phyloP scores from a whole-genome alignment of 306 rosid species.

The Fragaria iinumae region DNA sequence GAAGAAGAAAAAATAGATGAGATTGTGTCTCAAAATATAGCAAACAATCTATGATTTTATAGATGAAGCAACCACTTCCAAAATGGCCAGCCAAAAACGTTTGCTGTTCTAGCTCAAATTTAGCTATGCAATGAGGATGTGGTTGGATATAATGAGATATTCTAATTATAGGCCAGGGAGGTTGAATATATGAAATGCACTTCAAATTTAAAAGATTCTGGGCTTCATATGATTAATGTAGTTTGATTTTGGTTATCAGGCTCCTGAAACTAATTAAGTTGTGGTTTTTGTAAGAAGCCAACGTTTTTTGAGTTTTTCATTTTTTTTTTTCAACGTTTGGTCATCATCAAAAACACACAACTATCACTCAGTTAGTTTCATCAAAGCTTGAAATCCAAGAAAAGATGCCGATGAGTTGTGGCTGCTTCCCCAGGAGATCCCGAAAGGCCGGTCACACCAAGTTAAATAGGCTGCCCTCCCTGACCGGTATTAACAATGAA shows the following conservation, averaged over 20 bases:
- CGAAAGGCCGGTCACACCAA: slow-evolving; percentile 23
- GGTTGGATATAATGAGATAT: slow-evolving; percentile 11
- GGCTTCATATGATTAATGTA: neutral
- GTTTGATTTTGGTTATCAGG: neutral
- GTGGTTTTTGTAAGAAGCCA: slow-evolving; percentile 8
- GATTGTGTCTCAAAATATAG: neutral
- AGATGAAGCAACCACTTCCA: neutral
- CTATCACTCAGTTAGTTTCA: neutral
- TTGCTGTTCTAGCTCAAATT: neutral
- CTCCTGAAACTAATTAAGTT: slow-evolving; percentile 9
- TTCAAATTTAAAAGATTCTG: neutral
- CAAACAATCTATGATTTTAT: neutral
- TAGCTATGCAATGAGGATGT: neutral
- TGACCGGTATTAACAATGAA: slow-evolving; percentile 24
- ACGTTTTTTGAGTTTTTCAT: neutral
- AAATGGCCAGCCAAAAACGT: neutral
- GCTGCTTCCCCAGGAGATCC: slow-evolving; percentile 40
- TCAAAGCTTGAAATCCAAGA: neutral
- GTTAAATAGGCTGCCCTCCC: slow-evolving; percentile 12
- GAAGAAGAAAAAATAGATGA: neutral
- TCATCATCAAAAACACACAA: neutral
- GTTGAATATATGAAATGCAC: neutral
- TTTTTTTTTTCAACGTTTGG: neutral
- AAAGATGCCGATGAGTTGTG: slow-evolving; percentile 27
- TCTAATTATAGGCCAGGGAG: neutral